Base-by-base conservation (phyloP, 305 asterid genomes). In the Fraxinus baroniana region DNA sequence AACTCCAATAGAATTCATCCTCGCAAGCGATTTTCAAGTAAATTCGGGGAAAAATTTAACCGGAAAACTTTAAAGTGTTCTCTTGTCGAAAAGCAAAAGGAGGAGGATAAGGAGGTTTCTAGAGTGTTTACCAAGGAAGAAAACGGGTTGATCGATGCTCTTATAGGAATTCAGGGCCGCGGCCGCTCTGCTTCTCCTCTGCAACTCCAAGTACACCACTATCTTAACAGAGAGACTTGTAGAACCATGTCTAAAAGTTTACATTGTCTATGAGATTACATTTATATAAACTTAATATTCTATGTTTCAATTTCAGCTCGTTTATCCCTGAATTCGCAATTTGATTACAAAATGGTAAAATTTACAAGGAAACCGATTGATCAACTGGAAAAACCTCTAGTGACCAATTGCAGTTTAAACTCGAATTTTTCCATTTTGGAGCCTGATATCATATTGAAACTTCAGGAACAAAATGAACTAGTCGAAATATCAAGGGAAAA, bases 121-220 rank as follows among this genome's bases (percentile, higher is more conserved):
- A 64, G 76, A 22, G 78, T 83, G 46, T 95, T 94, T 81, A 89
- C 89, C 4, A 81, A 87, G 80, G 94, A 92, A 37, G 98, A 95
- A 68, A 85, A 77, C 78, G 85, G 86, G 13, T 87, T 95, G 18
- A 86, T 95, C 82, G 87, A 87, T 79, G 98, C 98, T 82, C 90
- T 95, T 78, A 90, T 95, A 84, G 99, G 98, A 80, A 87, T 92
- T 80, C 99, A 91, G 79, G 99, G 98, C 84, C 97, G 98, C 32
- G 99, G 99, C 74, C 93, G 97, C 81, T 84, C 93, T 18, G 93
- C 97, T 84, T 89, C 97, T 17, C 76, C 91, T 55, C 89, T 86
- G 73, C 98, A 93, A 85, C 93, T 94, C 78, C 90, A 90, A 74
- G 99, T 91, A 84, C 80, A 10, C 36, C 15, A 18, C 8, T 26